phyloP scores from a whole-genome alignment of 2,329 filamentous ascomycete species.

The Fusarium setosum region DNA sequence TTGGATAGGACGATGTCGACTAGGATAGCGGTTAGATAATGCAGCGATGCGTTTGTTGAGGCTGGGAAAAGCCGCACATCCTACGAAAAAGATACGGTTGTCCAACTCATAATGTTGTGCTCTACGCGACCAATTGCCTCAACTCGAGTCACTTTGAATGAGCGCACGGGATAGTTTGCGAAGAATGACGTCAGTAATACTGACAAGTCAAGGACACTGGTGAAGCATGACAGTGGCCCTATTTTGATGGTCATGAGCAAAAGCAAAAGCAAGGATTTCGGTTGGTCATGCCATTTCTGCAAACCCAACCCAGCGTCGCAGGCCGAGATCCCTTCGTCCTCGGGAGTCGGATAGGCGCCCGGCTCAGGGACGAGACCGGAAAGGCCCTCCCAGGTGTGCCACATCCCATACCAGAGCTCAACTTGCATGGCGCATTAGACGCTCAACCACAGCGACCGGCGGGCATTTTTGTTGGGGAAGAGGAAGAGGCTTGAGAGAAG shows the following conservation, averaged over 20 bases:
- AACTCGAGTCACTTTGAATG: neutral
- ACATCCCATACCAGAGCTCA: too few species aligned
- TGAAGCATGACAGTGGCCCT: neutral
- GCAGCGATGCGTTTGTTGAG: neutral
- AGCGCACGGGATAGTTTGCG: neutral
- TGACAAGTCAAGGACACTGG: neutral
- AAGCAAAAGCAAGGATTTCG: slow-evolving; percentile 18
- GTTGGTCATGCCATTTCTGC: neutral
- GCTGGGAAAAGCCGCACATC: neutral
- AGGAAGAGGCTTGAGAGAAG: neutral
- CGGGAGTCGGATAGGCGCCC: slow-evolving; percentile 12
- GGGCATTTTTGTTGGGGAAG: slow-evolving; percentile 31
- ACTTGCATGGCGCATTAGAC: slow-evolving; percentile 16
- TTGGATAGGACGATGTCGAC: neutral
- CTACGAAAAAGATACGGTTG: neutral
- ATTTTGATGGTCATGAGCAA: neutral
- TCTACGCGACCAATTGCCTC: neutral
- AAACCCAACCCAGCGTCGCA: slow-evolving; percentile 29
- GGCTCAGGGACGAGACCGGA: neutral
- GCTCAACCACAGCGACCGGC: slow-evolving; percentile 25
- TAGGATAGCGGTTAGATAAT: neutral
- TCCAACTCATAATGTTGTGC: neutral
- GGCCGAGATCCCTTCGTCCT: slow-evolving; percentile 31
- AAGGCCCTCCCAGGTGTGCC: neutral
- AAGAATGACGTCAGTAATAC: neutral